Conservation (phyloP, 1,284 basidiomycete genomes). For the Ganoderma leucocontextum region DNA sequence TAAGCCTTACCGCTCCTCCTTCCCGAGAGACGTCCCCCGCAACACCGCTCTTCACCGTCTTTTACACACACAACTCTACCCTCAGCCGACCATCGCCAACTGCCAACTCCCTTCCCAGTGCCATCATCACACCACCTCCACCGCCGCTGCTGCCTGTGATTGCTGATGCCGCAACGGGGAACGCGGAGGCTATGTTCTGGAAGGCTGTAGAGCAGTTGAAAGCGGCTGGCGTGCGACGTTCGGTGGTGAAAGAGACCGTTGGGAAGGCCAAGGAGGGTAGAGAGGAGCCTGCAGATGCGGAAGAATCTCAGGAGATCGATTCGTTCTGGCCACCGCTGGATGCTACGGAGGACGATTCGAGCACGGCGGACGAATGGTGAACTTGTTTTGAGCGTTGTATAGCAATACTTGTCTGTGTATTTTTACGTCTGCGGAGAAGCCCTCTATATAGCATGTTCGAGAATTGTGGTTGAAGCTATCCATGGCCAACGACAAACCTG, state of each 20-base stretch:
- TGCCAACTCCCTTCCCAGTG: slow-evolving; percentile 19
- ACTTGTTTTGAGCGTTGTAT: neutral
- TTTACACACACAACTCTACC: slow-evolving; percentile 57
- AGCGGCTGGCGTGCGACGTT: slow-evolving; percentile 26
- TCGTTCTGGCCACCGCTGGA: slow-evolving; percentile 47
- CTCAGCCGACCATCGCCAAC: slow-evolving; percentile 14
- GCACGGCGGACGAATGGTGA: slow-evolving; percentile 37
- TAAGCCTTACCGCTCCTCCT: slow-evolving; percentile 45
- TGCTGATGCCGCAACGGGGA: slow-evolving; percentile 62
- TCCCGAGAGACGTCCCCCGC: slow-evolving; percentile 29
- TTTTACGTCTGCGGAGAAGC: neutral
- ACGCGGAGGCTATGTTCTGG: slow-evolving; percentile 73
- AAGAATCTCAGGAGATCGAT: slow-evolving; percentile 36
- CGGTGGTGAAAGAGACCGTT: slow-evolving; percentile 8
- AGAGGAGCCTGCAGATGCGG: slow-evolving; percentile 17
- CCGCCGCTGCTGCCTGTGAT: slow-evolving; percentile 57
- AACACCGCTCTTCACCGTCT: slow-evolving; percentile 59
- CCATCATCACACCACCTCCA: slow-evolving; percentile 51
- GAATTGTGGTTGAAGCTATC: neutral
- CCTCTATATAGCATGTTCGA: neutral
- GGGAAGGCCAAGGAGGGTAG: slow-evolving; percentile 12
- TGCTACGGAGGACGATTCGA: slow-evolving; percentile 38
- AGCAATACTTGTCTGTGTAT: neutral
- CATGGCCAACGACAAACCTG: too few relatives aligned
- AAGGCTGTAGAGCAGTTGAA: slow-evolving; percentile 46